Base-by-base conservation (phyloP, 2,329 filamentous ascomycete genomes). In the Alternaria gansuensis region DNA sequence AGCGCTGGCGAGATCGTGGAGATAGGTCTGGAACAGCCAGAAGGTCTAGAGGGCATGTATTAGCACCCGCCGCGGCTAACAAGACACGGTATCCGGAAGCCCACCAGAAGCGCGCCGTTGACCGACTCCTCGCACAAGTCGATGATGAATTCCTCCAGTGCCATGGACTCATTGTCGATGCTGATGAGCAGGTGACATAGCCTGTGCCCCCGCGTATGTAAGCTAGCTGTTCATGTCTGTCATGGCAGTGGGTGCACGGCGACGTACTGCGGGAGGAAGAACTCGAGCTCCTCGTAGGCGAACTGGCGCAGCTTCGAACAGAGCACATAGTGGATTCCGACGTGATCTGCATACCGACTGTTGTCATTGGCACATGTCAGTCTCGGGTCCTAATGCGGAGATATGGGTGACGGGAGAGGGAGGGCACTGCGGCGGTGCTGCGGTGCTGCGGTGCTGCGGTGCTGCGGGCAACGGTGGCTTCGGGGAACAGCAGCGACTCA, bases 141-240 rank as follows among this genome's bases (percentile, higher is more conserved):
- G 72, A 94, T 82, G 71, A 95, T 85, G 75, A 94, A 95, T 80
- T 95, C 91, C 80, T 95, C 92, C 78, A 95, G 79, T 48, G 92
- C 91, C 90, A 95, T 93, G 68, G 91, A 94, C 82, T 95, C 92
- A 79, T 94, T 95, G 82, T 94, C 88, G 77, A 94, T 87, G 79
- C 90, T 93, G 74, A 95, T 90, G 80, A 93, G 88, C 64, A 95
- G 87, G 81, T 95, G 92, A 77, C 91, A 95, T 82, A 95, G 82
- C 64, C 74, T 76, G 51, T 50, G 59, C 56, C 57, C 57, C 44
- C 51, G 64, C 60, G 62, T 69, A 23, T 60, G 65, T 67, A 64
- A 74, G 71, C 82, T 92, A 66, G 54, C 54, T 67, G 46, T 59
- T 54, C 57, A 45, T 60, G 51, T 24, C 44, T 41, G 37, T 56